These are phyloP conservation scores for Lichtheimia corymbifera DNA, from an alignment of 371 early-diverging fungal genomes.

Conservation along the genomic window DNA sequence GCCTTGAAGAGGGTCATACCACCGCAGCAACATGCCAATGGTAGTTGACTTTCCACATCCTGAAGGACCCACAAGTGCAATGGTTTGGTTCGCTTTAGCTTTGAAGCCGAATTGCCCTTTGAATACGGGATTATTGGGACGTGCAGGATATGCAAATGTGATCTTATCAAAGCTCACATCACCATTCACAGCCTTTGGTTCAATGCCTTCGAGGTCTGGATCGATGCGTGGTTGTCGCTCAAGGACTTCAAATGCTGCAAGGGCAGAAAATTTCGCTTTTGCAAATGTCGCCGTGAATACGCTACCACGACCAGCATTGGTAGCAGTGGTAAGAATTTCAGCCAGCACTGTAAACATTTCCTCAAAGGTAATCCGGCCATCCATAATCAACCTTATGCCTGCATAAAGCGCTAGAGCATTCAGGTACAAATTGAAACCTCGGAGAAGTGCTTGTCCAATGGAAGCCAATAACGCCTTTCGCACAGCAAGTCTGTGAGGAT, in stretches of 20 bases:
- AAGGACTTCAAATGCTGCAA: constrained; percentile 62
- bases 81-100: constrained; percentile 64
- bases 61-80: constrained; percentile 57
- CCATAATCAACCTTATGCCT: constrained; percentile 43
- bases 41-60: constrained; percentile 60
- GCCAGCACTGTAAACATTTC: constrained; percentile 65
- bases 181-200: constrained; percentile 21
- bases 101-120: constrained; percentile 62
- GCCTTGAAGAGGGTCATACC: constrained; percentile 72
- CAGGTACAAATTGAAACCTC: constrained; percentile 59
- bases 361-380: constrained; percentile 24
- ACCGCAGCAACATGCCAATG: constrained; percentile 76
- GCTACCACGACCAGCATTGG: constrained; percentile 56
- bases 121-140: constrained; percentile 71
- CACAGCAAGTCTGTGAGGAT: constrained; percentile 63
- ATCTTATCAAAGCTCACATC: constrained; percentile 51
- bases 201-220: constrained; percentile 43
- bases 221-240: constrained; percentile 70
- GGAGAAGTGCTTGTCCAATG: constrained; percentile 61
- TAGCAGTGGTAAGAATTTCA: constrained; percentile 66
- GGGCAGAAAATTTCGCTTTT: constrained; percentile 76
- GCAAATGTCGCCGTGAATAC: constrained; percentile 55
- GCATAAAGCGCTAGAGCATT: constrained; percentile 59
- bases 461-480: constrained; percentile 55
- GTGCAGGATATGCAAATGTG: constrained; percentile 78